Evolutionary conservation across 2,329 filamentous ascomycete species (phyloP).

Genomic region (Fusarium longipes): DNA sequence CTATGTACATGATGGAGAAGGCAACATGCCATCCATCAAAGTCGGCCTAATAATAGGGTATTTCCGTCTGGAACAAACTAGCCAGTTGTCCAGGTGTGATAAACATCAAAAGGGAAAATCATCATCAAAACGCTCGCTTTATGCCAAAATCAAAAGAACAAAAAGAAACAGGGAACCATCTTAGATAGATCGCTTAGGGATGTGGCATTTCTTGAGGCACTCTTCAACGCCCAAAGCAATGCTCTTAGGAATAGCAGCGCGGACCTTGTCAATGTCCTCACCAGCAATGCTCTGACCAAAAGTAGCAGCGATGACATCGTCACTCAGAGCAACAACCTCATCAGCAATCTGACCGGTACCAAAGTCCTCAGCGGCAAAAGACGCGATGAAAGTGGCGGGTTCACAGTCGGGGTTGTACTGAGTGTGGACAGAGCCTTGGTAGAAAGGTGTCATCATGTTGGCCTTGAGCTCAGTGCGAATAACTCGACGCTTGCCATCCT

Average conservation of each 20-base stretch:
- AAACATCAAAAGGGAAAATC: slow-evolving; percentile 13
- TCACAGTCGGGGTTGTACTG: slow-evolving; percentile 68
- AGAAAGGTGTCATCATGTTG: slow-evolving; percentile 65
- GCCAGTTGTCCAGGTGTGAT: background rate
- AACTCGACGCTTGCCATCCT: slow-evolving; percentile 54
- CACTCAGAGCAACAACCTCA: slow-evolving; percentile 60
- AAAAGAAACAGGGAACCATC: background rate
- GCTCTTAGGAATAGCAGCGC: slow-evolving; percentile 55
- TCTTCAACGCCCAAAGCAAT: slow-evolving; percentile 64
- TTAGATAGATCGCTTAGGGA: slow-evolving; percentile 55
- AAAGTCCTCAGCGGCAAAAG: slow-evolving; percentile 62
- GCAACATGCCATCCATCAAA: background rate
- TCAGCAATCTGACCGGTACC: slow-evolving; percentile 64
- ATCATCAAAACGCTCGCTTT: background rate
- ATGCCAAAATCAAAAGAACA: background rate
- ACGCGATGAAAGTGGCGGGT: slow-evolving; percentile 61
- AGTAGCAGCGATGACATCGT: slow-evolving; percentile 59
- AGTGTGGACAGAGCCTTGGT: slow-evolving; percentile 65
- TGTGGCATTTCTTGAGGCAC: slow-evolving; percentile 55
- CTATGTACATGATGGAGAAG: background rate
- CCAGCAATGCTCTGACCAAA: slow-evolving; percentile 60
- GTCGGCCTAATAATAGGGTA: slow-evolving; percentile 8
- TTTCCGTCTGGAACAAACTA: slow-evolving; percentile 3
- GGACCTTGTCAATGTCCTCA: slow-evolving; percentile 59
- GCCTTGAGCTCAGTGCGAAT: slow-evolving; percentile 56